phyloP scores from a whole-genome alignment of 2,329 filamentous ascomycete species.

The Teratosphaeriaceae sp. region DNA sequence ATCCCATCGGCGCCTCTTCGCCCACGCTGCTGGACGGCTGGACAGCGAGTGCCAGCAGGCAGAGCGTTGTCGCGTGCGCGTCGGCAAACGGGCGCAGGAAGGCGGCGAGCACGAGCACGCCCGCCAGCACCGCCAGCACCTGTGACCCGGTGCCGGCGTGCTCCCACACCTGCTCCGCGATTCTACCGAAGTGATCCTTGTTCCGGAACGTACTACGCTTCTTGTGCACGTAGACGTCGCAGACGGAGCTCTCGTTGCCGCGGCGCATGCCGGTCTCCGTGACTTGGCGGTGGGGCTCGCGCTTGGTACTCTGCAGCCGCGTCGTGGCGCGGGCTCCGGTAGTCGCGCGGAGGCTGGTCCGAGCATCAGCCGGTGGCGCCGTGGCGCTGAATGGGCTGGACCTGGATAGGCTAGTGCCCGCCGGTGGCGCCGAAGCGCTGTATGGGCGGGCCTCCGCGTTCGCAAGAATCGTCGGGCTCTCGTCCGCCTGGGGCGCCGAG shows the following conservation, averaged over 20 bases:
- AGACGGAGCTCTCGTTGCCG: not conserved
- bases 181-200: constrained; percentile 22
- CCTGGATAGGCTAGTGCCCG: not conserved
- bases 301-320: too few relatives aligned
- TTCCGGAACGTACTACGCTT: constrained; percentile 13
- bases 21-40: too few relatives aligned
- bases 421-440: not conserved
- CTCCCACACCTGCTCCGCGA: not conserved
- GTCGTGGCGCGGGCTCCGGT: too few relatives aligned
- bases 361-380: too few relatives aligned
- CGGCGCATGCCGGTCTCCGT: not conserved
- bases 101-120: not conserved
- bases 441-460: too few relatives aligned
- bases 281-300: not conserved
- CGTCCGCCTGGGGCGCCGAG: too few relatives aligned
- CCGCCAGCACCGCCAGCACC: not conserved
- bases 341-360: too few relatives aligned
- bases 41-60: not conserved
- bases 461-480: too few relatives aligned
- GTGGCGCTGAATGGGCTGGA: too few relatives aligned
- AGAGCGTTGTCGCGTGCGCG: not conserved
- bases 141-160: not conserved
- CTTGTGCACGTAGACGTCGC: constrained; percentile 1
- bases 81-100: not conserved
- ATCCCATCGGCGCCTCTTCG: too few relatives aligned